These are phyloP conservation scores for Sporothrix inflata DNA, from an alignment of 2,329 filamentous ascomycete genomes.

Conservation along the genomic window DNA sequence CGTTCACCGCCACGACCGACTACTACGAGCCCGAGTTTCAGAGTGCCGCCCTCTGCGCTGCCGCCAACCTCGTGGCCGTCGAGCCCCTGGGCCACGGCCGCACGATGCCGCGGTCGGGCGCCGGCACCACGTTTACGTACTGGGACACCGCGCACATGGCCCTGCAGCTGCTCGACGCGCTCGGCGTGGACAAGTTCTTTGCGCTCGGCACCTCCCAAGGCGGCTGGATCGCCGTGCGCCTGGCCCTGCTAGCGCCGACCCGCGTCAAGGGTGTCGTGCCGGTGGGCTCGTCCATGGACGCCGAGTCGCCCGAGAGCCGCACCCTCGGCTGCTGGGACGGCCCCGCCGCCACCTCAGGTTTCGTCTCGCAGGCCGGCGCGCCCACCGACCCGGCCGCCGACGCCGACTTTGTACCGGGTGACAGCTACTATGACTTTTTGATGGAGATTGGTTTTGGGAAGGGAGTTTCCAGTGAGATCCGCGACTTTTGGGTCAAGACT, in stretches of 20 bases:
- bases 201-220: slow-evolving; percentile 57
- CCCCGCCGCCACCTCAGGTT: slow-evolving; percentile 42
- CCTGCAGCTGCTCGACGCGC: slow-evolving; percentile 58
- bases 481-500: slow-evolving; percentile 48
- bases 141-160: slow-evolving; percentile 60
- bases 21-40: slow-evolving; percentile 52
- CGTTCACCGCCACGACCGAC: slow-evolving; percentile 54
- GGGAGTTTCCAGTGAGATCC: slow-evolving; percentile 39
- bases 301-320: slow-evolving; percentile 52
- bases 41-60: slow-evolving; percentile 45
- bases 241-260: slow-evolving; percentile 48
- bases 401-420: slow-evolving; percentile 51
- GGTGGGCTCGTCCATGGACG: slow-evolving; percentile 58
- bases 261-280: slow-evolving; percentile 46
- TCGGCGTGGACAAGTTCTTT: slow-evolving; percentile 53
- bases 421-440: slow-evolving; percentile 49
- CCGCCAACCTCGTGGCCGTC: slow-evolving; percentile 55
- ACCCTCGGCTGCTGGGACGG: slow-evolving; percentile 55
- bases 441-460: slow-evolving; percentile 48
- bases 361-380: slow-evolving; percentile 46
- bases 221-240: slow-evolving; percentile 54
- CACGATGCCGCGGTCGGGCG: background rate
- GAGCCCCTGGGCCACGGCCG: slow-evolving; percentile 58
- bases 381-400: slow-evolving; percentile 40
- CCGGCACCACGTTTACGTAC: slow-evolving; percentile 55